Conservation (phyloP, 495 filamentous ascomycete genomes). For the Tuber umbilicatum region DNA sequence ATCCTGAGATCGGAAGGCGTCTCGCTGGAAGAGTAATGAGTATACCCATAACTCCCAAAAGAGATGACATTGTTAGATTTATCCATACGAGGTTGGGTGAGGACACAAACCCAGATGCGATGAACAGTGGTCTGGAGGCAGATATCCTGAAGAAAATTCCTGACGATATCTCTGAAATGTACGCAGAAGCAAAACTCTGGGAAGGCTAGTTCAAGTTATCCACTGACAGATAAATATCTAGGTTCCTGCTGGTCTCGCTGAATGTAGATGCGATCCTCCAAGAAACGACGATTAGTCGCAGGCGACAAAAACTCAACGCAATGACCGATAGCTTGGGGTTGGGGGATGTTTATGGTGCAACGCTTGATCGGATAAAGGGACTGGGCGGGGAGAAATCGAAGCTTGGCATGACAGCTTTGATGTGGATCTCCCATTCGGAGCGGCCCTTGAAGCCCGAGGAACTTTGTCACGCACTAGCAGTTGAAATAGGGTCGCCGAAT, state of each 20-base stretch:
- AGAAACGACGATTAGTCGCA: not conserved
- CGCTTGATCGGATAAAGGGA: not conserved
- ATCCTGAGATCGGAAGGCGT: not conserved
- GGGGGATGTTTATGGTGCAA: not conserved
- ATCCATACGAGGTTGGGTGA: not conserved
- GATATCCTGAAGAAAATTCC: not conserved
- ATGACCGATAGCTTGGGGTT: not conserved
- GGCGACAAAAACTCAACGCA: not conserved
- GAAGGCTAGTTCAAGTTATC: not conserved
- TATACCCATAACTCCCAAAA: not conserved
- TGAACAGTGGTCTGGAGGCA: not conserved
- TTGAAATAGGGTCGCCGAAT: not conserved
- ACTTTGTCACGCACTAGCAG: not conserved
- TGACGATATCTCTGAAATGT: not conserved
- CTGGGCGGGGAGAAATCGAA: not conserved
- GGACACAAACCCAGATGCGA: not conserved
- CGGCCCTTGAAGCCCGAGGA: not conserved
- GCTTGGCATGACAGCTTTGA: not conserved
- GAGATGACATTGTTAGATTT: not conserved
- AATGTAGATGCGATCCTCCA: not conserved
- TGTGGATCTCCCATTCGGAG: not conserved
- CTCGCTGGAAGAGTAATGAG: not conserved
- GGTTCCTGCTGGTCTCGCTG: not conserved
- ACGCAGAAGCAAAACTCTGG: not conserved
- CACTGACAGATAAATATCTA: not conserved